A percentile compares a stretch with the other conserved stretches of the same genome.
These are phyloP conservation scores for Austroboletus novae-zelandiae DNA, from an alignment of 1,284 basidiomycete genomes.

Conservation along the genomic window DNA sequence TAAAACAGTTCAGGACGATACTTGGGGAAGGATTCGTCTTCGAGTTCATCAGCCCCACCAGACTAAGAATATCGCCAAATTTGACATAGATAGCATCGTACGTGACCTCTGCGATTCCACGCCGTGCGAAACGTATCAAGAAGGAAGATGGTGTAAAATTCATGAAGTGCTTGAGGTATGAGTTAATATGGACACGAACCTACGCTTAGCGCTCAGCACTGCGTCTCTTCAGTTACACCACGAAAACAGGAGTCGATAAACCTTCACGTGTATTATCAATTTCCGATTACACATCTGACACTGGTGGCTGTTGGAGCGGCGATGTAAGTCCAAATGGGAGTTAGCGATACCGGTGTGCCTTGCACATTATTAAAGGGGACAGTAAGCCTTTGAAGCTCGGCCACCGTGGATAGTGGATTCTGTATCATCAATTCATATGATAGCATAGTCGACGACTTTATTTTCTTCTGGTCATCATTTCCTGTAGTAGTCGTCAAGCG, in stretches of 20 bases:
- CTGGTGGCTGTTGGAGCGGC: background rate
- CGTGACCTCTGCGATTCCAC: slow-evolving; percentile 27
- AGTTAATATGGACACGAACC: background rate
- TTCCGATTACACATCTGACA: background rate
- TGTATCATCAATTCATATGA: background rate
- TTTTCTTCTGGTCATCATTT: background rate
- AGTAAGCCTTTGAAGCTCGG: no score
- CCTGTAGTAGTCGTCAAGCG: background rate
- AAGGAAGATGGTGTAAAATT: slow-evolving; percentile 29
- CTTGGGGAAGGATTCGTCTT: slow-evolving; percentile 42
- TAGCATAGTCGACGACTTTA: background rate
- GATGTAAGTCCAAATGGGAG: background rate
- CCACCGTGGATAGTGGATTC: background rate
- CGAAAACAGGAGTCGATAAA: no score
- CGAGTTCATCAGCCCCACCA: slow-evolving; percentile 47
- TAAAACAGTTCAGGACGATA: slow-evolving; percentile 41
- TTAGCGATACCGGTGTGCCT: background rate
- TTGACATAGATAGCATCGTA: slow-evolving; percentile 46
- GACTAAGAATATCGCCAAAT: slow-evolving; percentile 47
- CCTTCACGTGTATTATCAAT: background rate
- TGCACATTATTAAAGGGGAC: background rate
- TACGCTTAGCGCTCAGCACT: background rate
- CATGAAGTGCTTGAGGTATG: slow-evolving; percentile 2
- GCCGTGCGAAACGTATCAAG: slow-evolving; percentile 21
- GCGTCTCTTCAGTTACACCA: background rate